Base-by-base conservation (phyloP, 2,329 filamentous ascomycete species). In the Beauveria sp. region DNA sequence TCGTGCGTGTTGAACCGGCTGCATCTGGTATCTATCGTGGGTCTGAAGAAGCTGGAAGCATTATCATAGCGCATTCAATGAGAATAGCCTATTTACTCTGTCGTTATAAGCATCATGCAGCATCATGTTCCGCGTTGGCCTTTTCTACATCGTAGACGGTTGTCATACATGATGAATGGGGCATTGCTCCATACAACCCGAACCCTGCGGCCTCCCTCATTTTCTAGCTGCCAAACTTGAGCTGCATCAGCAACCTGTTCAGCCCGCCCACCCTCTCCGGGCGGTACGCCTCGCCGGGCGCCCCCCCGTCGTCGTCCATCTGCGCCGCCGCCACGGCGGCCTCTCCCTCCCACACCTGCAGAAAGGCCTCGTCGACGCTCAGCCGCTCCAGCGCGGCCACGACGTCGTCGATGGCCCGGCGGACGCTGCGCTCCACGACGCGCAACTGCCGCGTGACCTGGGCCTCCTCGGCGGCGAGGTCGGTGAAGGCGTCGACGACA, bases 161-260 rank as follows among this genome's bases (percentile, higher is more conserved):
- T 10, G 22, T 26, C 37, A 24, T 43, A 5, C 41, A n/a, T 52
- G n/a, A 52, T 52, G 8, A 52, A 48, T 3, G 14, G 10, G 8
- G 8, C 10, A 14, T 12, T 37, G n/a, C 12, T 22, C 34, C 12
- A 6, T 22, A 28, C 30, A 6, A 5, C 5, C 40, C 28, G 5
- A 6, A 5, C 10, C 24, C 28, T 47, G 9, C 6, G 24, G 5
- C 8, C 26, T 12, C 26, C 37, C 41, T 30, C 24, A 3, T 8
- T 65, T n/a, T 67, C 67, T 68, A 67, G 57, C 66, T 62, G 40
- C 83, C 83, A 71, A 85, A 85, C 69, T 96, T 92, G 67, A 97
- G 77, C 77, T 96, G 96, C 91, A 96, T 96, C 70, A 97, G 73
- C 70, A 97, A 74, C 62, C 90, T 80, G 75, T 96, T 91, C 51